Evolutionary conservation across 2,329 filamentous ascomycete genomes (phyloP).

Genomic region (Pseudohalonectria lignicola): DNA sequence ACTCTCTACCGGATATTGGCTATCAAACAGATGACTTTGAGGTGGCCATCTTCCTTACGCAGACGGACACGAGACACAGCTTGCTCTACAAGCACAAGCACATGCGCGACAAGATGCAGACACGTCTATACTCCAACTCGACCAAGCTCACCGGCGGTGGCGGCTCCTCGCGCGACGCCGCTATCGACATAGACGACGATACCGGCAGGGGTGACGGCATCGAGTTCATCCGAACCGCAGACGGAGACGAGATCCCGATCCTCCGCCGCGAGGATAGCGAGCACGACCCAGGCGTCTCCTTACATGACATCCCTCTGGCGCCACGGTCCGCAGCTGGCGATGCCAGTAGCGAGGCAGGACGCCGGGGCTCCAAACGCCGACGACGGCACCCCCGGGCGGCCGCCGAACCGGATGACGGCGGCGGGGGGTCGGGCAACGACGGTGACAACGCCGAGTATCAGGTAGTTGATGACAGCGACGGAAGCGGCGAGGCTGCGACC

Average conservation of each 20-base stretch:
- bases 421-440: constrained; percentile 11
- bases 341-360: not conserved
- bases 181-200: constrained; percentile 37
- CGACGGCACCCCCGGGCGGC: constrained; percentile 18
- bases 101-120: constrained; percentile 48
- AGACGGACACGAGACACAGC: constrained; percentile 74
- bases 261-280: constrained; percentile 47
- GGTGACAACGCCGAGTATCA: constrained; percentile 15
- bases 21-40: constrained; percentile 74
- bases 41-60: constrained; percentile 85
- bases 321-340: not conserved
- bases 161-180: constrained; percentile 38
- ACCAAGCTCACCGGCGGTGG: constrained; percentile 37
- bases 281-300: constrained; percentile 35
- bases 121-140: constrained; percentile 49
- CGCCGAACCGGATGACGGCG: constrained; percentile 13
- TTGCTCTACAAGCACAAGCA: constrained; percentile 78
- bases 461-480: constrained; percentile 22
- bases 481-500: constrained; percentile 23
- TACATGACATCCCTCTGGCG: constrained; percentile 7
- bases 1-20: not conserved
- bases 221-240: constrained; percentile 1
- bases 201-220: constrained; percentile 11
- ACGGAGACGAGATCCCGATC: constrained; percentile 12
- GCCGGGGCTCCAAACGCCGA: constrained; percentile 17